Base-by-base conservation (phyloP, 495 filamentous ascomycete species). In the Penicillium robsamsonii region DNA sequence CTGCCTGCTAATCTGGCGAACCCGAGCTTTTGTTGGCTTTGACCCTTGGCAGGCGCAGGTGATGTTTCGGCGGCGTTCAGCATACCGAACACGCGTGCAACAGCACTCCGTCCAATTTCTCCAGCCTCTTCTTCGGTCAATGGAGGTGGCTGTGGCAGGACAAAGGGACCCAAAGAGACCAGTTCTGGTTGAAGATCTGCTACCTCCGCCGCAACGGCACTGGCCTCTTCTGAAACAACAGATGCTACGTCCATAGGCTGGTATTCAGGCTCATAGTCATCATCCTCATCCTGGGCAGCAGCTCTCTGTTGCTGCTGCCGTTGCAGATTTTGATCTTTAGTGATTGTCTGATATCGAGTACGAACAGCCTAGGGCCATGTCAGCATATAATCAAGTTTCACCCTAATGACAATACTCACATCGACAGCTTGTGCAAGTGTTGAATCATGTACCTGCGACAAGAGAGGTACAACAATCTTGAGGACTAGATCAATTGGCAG, bases 231-330 rank as follows among this genome's bases (percentile, higher is more conserved):
- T 15, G 84, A 66, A 8, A 85, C 83, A 61, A 90, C 86, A 44
- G 90, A 89, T 4, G 83, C 78, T 58, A 88, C 84, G 65, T 92
- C 89, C 46, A 81, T 78, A 0, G 82, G 82, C 52, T 87, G 81
- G 62, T 88, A 92, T 70, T 94, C 87, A 0, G 91, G 91, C 58
- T 95, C 91, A 62, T 96, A 95, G 54, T 92, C 87, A 49, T 92
- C 92, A 13, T 96, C 91, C 17, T 96, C 91, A 7, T 93, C 89
- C n/a, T 85, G 86, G 0, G 68, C 72, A 9, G 78, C 72, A 41
- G 74, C 66, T 66, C 67, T 56, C 69, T 74, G 61, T 71, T 72
- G 59, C 68, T 77, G 53, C 62, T 69, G 52, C 63, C 69, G 58
- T 71, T 68, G 50, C 66, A 59, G 15, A 20, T 59, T 69, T 73